Base-by-base conservation (phyloP, 1,139 yeast genomes). In the Kurtzmaniella quercitrusa region DNA sequence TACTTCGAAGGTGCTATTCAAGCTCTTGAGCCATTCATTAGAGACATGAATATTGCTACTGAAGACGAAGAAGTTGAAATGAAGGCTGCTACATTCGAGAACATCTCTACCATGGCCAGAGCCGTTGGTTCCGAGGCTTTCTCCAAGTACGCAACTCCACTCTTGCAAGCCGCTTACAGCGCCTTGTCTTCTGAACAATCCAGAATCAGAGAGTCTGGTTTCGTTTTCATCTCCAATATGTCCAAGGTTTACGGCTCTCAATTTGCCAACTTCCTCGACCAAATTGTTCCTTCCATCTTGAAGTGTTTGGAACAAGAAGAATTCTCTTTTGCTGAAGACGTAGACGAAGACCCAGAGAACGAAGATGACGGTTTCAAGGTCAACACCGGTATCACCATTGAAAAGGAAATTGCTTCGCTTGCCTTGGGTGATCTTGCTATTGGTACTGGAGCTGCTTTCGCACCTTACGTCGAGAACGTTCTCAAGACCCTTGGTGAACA, bases 351-450 rank as follows among this genome's bases (percentile, higher is more conserved):
- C 38, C 75, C 65, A 19, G 70, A 64, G 22, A 81, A 72, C 43
- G 82, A 79, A 47, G 91, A 84, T 42, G 63, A 83, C 51, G 81
- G 78, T 47, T 76, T 87, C 60, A 84, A 87, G 54, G 91, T 91
- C 51, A 89, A 89, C 74, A 86, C 96, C 41, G 98, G 96, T 71
- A 82, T 93, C 57, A 88, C 97, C 51, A 85, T 88, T 57, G 98
- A 93, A 71, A 93, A 93, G 71, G 98, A 93, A 71, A 89, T 88
- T 55, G 96, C 97, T n/a, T 78, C 94, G 38, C 94, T 91, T 59
- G 95, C 97, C 18, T 71, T 93, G 54, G 84, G 89, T 39, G 97
- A 93, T 58, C 78, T 93, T 59, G 95, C 96, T 48, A 66, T 77
- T 47, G 95, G 95, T 52, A 84, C 96, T 41, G 88, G 89, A 55